These are phyloP conservation scores for Lentinula edodes DNA, from an alignment of 768 basidiomycete species.

Conservation along the genomic window DNA sequence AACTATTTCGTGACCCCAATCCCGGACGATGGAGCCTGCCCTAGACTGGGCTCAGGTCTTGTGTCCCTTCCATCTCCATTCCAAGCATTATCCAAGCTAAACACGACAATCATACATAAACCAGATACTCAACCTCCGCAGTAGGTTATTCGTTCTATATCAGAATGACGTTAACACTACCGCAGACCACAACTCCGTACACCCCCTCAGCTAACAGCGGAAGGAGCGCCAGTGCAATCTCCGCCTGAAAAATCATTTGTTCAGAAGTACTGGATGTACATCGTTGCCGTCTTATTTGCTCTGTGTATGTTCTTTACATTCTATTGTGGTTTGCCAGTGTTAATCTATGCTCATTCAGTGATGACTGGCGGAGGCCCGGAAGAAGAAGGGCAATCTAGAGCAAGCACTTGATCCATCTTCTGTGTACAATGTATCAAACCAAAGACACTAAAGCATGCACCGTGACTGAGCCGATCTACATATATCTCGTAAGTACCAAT, in stretches of 20 bases:
- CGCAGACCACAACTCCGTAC: constrained; percentile 60
- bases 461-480: no score
- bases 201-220: constrained; percentile 60
- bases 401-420: background rate
- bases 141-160: constrained; percentile 30
- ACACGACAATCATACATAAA: constrained; percentile 48
- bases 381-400: constrained; percentile 2
- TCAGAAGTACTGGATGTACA: constrained; percentile 91
- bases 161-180: background rate
- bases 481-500: no score
- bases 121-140: constrained; percentile 47
- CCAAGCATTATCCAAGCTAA: constrained; percentile 26
- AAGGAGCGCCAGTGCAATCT: constrained; percentile 59
- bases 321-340: background rate
- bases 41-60: constrained; percentile 22
- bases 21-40: constrained; percentile 67
- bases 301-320: constrained; percentile 39
- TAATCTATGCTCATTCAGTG: background rate
- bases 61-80: constrained; percentile 21
- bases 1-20: constrained; percentile 70
- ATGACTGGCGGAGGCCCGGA: background rate
- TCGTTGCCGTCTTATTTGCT: constrained; percentile 51
- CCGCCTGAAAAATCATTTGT: constrained; percentile 71
- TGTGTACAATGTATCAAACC: background rate
- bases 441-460: no score